These are phyloP conservation scores for Somion occarium DNA, from an alignment of 1,284 basidiomycete genomes.

Conservation along the genomic window DNA sequence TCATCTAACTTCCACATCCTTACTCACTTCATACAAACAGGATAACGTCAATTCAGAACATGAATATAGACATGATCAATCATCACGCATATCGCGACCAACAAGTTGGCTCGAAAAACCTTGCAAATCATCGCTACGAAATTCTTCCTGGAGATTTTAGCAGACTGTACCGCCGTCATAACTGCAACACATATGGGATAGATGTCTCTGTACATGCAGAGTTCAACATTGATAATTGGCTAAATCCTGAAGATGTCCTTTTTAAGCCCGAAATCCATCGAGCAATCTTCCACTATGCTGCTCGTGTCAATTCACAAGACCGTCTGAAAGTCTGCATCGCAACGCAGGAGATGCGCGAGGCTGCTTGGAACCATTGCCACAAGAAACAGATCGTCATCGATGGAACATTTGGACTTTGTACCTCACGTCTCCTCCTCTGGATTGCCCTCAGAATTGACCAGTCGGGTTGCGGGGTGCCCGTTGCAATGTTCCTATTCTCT, in stretches of 20 bases:
- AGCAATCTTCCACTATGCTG: constrained; percentile 25
- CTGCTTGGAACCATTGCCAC: constrained; percentile 31
- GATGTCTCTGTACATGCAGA: not conserved
- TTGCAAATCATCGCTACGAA: constrained; percentile 8
- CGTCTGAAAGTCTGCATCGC: constrained; percentile 27
- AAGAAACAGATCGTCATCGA: constrained; percentile 30
- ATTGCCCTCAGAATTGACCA: constrained; percentile 32
- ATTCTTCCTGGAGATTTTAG: constrained; percentile 16
- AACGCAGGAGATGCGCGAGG: constrained; percentile 30
- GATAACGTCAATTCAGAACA: not conserved
- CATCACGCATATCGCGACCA: constrained; percentile 2
- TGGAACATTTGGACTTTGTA: constrained; percentile 35
- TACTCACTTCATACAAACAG: not conserved
- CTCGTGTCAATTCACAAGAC: constrained; percentile 13
- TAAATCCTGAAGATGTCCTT: not conserved
- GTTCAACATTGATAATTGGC: not conserved
- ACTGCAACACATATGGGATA: constrained; percentile 4
- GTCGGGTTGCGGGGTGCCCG: constrained; percentile 23
- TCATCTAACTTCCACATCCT: not conserved
- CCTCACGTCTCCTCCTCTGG: constrained; percentile 28
- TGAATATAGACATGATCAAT: constrained; percentile 1
- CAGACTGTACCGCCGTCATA: constrained; percentile 17
- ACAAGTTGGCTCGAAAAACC: not conserved
- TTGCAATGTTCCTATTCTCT: constrained; percentile 34
- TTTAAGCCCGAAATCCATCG: constrained; percentile 19